These are phyloP conservation scores for Hemerocallis citrina DNA, from an alignment of 106 monocot genomes.

Conservation along the genomic window DNA sequence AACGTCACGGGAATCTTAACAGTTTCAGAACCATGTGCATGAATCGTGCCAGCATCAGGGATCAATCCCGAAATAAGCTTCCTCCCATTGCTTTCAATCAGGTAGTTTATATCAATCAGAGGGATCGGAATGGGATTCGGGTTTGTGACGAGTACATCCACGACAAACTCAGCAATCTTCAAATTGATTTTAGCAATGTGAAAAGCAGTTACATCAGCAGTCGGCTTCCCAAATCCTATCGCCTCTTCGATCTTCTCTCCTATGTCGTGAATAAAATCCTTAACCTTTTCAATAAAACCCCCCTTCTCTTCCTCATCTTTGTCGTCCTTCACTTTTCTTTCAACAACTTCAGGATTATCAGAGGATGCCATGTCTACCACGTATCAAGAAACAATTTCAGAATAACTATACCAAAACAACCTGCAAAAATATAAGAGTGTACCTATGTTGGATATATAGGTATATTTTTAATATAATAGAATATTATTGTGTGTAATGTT, in stretches of 20 bases:
- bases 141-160: constrained; percentile 62
- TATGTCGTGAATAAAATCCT: constrained; percentile 84
- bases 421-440: too few species aligned
- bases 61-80: constrained; percentile 82
- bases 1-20: constrained; percentile 66
- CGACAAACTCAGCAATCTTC: constrained; percentile 57
- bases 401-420: too few species aligned
- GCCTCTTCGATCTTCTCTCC: constrained; percentile 87
- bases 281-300: constrained; percentile 76
- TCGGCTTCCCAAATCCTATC: constrained; percentile 80
- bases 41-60: constrained; percentile 81
- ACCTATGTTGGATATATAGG: too few species aligned
- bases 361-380: constrained; percentile 48
- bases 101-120: constrained; percentile 66
- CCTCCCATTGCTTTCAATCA: constrained; percentile 71
- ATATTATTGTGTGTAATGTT: too few species aligned
- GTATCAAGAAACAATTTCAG: too few species aligned
- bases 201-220: constrained; percentile 61
- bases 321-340: constrained; percentile 19
- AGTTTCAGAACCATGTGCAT: constrained; percentile 76
- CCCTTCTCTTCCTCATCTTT: constrained; percentile 34
- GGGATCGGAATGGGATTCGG: constrained; percentile 85
- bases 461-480: too few species aligned
- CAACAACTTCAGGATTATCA: constrained; percentile 24
- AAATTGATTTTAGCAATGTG: constrained; percentile 61